phyloP scores from a whole-genome alignment of 2,329 filamentous ascomycete species.

The Hymenotorrendiella dingleyae region DNA sequence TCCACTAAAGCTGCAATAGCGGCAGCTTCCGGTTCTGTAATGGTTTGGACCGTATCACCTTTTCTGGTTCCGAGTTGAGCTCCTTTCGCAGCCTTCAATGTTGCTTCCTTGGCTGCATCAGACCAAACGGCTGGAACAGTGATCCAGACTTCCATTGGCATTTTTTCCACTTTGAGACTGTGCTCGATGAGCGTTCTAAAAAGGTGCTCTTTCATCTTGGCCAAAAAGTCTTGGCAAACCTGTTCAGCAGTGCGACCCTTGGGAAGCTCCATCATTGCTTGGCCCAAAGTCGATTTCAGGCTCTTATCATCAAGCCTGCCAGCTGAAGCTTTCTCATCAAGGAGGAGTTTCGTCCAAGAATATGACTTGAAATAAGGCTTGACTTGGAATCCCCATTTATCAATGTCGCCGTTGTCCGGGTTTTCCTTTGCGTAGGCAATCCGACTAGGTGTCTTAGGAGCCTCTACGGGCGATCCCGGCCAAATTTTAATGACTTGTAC shows the following conservation, averaged over 20 bases:
- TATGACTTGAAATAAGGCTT: slow-evolving; percentile 17
- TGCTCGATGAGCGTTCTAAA: slow-evolving; percentile 6
- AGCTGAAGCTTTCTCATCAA: slow-evolving; percentile 17
- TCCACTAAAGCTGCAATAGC: slow-evolving; percentile 20
- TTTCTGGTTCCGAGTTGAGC: slow-evolving; percentile 16
- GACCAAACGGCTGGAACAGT: slow-evolving; percentile 25
- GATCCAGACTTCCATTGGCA: slow-evolving; percentile 22
- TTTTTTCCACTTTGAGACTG: slow-evolving; percentile 9
- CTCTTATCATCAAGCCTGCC: slow-evolving; percentile 16
- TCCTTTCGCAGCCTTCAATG: slow-evolving; percentile 18
- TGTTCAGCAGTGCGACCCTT: slow-evolving; percentile 11
- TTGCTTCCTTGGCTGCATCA: slow-evolving; percentile 22
- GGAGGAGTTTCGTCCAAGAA: slow-evolving; percentile 25
- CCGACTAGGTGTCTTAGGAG: slow-evolving; percentile 18
- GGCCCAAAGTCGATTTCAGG: slow-evolving; percentile 4
- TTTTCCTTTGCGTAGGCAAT: slow-evolving; percentile 21
- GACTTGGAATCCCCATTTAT: slow-evolving; percentile 25
- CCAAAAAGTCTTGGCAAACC: slow-evolving; percentile 22
- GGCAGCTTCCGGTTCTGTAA: slow-evolving; percentile 26
- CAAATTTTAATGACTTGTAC: slow-evolving; percentile 16
- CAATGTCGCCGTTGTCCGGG: background rate
- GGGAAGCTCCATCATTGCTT: slow-evolving; percentile 15
- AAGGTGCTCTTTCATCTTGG: slow-evolving; percentile 14
- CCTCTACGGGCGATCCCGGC: slow-evolving; percentile 12
- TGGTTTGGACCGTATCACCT: slow-evolving; percentile 19